A percentile compares a stretch with the other conserved stretches of the same genome.
phyloP scores from a whole-genome alignment of 176 grass and related monocot genomes.

The Leersia perrieri region DNA sequence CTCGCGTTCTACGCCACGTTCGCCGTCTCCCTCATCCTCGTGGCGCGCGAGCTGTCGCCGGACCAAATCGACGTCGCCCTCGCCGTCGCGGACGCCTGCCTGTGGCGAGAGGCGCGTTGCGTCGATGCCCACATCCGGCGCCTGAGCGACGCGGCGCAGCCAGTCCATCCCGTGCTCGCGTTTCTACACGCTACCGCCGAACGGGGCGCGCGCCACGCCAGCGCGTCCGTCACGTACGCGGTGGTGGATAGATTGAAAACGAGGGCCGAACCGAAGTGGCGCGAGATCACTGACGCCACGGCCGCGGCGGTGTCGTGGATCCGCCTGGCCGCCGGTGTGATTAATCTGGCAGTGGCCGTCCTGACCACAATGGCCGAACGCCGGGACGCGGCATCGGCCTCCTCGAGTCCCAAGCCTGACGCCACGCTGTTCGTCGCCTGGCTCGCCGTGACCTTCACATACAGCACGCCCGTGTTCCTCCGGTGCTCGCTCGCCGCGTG shows the following conservation, averaged over 20 bases:
- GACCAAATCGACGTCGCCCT: slow-evolving; percentile 10
- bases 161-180: neutral
- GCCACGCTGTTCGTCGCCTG: neutral
- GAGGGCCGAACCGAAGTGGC: neutral
- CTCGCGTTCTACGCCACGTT: slow-evolving; percentile 4
- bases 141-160: neutral
- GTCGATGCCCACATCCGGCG: neutral
- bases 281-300: neutral
- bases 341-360: neutral
- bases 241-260: neutral
- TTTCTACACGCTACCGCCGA: neutral
- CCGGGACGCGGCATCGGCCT: neutral
- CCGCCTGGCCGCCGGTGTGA: neutral
- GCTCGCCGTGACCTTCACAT: neutral
- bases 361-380: neutral
- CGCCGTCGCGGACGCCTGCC: neutral
- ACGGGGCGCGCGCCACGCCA: neutral
- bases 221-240: neutral
- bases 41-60: neutral
- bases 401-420: neutral
- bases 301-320: neutral
- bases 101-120: neutral
- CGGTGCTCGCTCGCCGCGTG: neutral
- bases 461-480: neutral
- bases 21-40: neutral